A percentile compares a stretch with the other conserved stretches of the same genome.
Conservation (phyloP, 768 basidiomycete species). For the Tricholoma hemisulphureum region DNA sequence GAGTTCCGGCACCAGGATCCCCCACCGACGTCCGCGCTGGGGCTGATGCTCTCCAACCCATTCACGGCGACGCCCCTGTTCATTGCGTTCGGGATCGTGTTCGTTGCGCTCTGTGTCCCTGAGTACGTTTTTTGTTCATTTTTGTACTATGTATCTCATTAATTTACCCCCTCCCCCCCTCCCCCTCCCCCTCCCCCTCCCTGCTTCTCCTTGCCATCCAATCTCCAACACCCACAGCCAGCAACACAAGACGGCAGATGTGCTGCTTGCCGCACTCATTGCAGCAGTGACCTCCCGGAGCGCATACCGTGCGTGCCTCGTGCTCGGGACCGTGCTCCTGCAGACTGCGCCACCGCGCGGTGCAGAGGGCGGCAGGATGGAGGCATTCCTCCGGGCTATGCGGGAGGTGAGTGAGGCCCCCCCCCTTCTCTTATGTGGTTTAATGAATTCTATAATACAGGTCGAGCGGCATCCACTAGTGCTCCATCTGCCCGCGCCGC, state of each 20-base stretch:
- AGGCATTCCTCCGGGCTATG: slow-evolving; percentile 59
- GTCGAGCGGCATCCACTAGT: slow-evolving; percentile 85
- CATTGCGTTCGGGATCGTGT: slow-evolving; percentile 55
- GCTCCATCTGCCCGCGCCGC: slow-evolving; percentile 77
- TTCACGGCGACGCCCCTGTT: slow-evolving; percentile 65
- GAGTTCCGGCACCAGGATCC: slow-evolving; percentile 26
- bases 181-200: neutral
- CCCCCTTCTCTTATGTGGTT: too few species aligned
- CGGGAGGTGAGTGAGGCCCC: neutral
- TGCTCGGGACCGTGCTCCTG: slow-evolving; percentile 81
- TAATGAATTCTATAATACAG: slow-evolving; percentile 33
- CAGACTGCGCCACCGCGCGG: slow-evolving; percentile 84
- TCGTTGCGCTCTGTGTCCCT: slow-evolving; percentile 52
- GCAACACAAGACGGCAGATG: slow-evolving; percentile 75
- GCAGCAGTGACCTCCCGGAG: slow-evolving; percentile 77
- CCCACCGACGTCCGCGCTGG: slow-evolving; percentile 36
- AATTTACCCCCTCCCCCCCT: neutral
- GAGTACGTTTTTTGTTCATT: slow-evolving; percentile 40
- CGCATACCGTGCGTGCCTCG: slow-evolving; percentile 80
- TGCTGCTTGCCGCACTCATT: slow-evolving; percentile 77
- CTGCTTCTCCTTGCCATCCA: too few species aligned
- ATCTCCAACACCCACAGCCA: neutral
- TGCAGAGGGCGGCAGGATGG: slow-evolving; percentile 65
- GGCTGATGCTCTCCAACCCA: slow-evolving; percentile 63
- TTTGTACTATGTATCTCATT: neutral